A percentile compares a stretch with the other conserved stretches of the same genome.
phyloP scores from a whole-genome alignment of 2,329 filamentous ascomycete genomes.

The Geoglossum cookeanum region DNA sequence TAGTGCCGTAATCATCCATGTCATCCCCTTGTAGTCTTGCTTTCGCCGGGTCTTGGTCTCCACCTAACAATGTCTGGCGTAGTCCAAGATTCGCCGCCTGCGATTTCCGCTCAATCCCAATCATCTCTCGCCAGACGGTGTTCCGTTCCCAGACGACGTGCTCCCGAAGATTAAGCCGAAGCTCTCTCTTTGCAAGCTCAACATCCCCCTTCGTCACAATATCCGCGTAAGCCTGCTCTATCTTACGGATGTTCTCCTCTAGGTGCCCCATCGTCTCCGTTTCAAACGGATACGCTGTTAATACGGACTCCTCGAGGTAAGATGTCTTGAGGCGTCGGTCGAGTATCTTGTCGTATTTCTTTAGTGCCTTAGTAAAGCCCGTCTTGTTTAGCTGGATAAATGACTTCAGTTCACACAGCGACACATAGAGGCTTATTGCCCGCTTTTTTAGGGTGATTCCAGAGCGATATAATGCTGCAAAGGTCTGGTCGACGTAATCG shows the following conservation, averaged over 20 bases:
- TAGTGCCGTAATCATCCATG: slow-evolving; percentile 38
- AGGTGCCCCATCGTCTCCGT: slow-evolving; percentile 50
- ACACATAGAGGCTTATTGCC: slow-evolving; percentile 71
- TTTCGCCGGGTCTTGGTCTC: slow-evolving; percentile 45
- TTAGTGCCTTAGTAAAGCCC: slow-evolving; percentile 87
- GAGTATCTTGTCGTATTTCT: slow-evolving; percentile 96
- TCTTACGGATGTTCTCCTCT: slow-evolving; percentile 49
- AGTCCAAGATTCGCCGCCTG: slow-evolving; percentile 83
- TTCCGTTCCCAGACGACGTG: slow-evolving; percentile 98
- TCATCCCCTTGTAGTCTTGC: slow-evolving; percentile 74
- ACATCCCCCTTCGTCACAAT: slow-evolving; percentile 69
- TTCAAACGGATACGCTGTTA: slow-evolving; percentile 65
- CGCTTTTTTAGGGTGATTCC: slow-evolving; percentile 85
- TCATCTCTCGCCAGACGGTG: slow-evolving; percentile 97
- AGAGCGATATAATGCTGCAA: slow-evolving; percentile 48
- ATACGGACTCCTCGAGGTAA: slow-evolving; percentile 59
- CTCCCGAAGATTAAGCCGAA: slow-evolving; percentile 78
- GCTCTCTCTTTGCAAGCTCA: slow-evolving; percentile 57
- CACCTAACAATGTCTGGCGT: slow-evolving; percentile 57
- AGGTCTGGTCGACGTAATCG: slow-evolving; percentile 58
- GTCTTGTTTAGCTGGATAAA: slow-evolving; percentile 93
- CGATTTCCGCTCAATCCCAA: slow-evolving; percentile 86
- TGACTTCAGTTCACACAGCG: slow-evolving; percentile 85
- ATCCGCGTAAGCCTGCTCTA: slow-evolving; percentile 65
- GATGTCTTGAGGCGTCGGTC: slow-evolving; percentile 58